Base-by-base conservation (phyloP, 768 basidiomycete genomes). In the Agaricus sinodeliciosus region DNA sequence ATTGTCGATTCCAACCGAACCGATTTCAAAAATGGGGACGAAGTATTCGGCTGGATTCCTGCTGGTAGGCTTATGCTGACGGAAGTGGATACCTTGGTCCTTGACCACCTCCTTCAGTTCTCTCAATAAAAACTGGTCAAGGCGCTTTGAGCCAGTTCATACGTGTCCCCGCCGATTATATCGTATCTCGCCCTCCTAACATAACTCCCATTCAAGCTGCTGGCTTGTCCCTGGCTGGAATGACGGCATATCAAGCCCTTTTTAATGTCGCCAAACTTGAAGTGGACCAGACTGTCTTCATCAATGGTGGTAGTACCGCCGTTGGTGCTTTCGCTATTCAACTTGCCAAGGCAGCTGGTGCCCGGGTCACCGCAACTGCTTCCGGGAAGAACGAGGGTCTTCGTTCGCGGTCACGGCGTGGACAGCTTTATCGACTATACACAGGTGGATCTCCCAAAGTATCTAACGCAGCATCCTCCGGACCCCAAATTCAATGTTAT, bases 261-360 rank as follows among this genome's bases (percentile, higher is more conserved):
- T 67, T 78, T 41, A 61, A 72, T 0, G 62, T 69, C 0, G 77
- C 69, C 0, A 69, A 75, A 26, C 62, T 86, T n/a, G 76, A 85
- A 61, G 59, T 69, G 19, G 81, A 78, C 1, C 81, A 83, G 59
- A 72, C 74, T 1, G 68, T 90, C 3, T 77, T 90, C 58, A 69
- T 91, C 60, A 83, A 86, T 51, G 87, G 87, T 0, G 88, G 85
- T 3, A 83, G 81, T 47, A 79, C 83, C 1, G 67, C 80, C 11
- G 84, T 88, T 1, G 88, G 87, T 3, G 68, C 74, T n/a, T 77
- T 77, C 58, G 87, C 84, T 0, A 84, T 90, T 44, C 85, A 89
- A 63, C 62, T 89, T 9, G 85, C 87, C 7, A 90, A 88, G 61
- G 73, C 78, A 0, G 71, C 70, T 55, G 84, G 84, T 3, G 79